Evolutionary conservation across 2,329 filamentous ascomycete species (phyloP).

Genomic region (Alternaria sp.): DNA sequence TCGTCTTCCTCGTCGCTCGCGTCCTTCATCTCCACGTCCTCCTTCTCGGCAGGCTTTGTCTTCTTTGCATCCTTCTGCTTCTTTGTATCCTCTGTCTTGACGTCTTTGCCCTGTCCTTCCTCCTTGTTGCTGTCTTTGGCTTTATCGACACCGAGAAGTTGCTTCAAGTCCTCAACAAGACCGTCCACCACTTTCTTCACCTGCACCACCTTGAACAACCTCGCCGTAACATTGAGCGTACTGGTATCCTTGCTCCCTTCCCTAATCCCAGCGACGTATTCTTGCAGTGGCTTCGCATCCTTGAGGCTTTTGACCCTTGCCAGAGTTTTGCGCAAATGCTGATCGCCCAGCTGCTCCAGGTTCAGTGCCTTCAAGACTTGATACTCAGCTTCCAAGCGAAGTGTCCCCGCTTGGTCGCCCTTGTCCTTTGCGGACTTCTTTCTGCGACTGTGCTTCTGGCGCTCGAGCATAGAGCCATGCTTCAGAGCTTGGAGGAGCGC

Average conservation of each 20-base stretch:
- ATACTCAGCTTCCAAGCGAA: conserved; percentile 70
- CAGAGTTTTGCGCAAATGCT: conserved; percentile 65
- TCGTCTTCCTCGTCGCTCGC: conserved; percentile 44
- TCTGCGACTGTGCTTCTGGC: conserved; percentile 74
- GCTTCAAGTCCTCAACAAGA: conserved; percentile 55
- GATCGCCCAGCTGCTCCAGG: conserved; percentile 58
- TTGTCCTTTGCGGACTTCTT: conserved; percentile 63
- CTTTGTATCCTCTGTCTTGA: conserved; percentile 27
- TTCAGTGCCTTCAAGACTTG: conserved; percentile 66
- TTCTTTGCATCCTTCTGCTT: conserved; percentile 44
- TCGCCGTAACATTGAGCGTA: conserved; percentile 65
- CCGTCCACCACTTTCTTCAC: conserved; percentile 64
- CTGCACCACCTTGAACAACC: conserved; percentile 67
- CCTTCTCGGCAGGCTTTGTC: conserved; percentile 23
- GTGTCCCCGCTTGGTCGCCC: conserved; percentile 58
- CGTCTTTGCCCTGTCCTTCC: conserved; percentile 24
- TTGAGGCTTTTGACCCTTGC: conserved; percentile 65
- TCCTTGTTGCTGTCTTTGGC: conserved; percentile 24
- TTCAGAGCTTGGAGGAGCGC: conserved; percentile 72
- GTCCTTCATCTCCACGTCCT: conserved; percentile 34
- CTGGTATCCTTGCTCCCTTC: conserved; percentile 56
- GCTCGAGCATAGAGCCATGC: conserved; percentile 76
- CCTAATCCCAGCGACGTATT: conserved; percentile 46
- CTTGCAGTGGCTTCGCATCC: conserved; percentile 59
- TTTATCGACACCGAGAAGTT: conserved; percentile 40